These are phyloP conservation scores for Mucor circinelloides DNA, from an alignment of 371 early-diverging fungal genomes.

Conservation along the genomic window DNA sequence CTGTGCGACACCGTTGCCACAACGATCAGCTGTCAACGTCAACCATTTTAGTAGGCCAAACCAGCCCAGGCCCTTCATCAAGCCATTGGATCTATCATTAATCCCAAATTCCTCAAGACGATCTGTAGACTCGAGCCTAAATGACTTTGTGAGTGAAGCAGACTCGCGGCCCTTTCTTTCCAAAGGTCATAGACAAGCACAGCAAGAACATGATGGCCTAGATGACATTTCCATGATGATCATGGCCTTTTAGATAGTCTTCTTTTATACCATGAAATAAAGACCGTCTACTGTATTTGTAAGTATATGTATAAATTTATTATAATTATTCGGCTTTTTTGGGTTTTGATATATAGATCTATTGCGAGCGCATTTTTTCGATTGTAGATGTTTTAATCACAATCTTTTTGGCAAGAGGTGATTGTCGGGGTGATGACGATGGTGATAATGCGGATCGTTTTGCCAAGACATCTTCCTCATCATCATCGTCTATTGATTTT, in stretches of 20 bases:
- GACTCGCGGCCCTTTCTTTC: neutral
- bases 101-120: neutral
- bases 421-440: slow-evolving; percentile 4
- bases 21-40: neutral
- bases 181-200: neutral
- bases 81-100: neutral
- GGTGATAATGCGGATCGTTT: neutral
- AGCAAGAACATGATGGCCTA: neutral
- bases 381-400: slow-evolving; percentile 22
- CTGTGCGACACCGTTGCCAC: neutral
- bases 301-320: neutral
- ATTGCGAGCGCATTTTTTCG: slow-evolving; percentile 15
- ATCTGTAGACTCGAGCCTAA: neutral
- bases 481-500: slow-evolving; percentile 26
- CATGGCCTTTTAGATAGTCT: neutral
- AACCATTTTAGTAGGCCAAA: neutral
- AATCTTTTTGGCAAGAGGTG: slow-evolving; percentile 16
- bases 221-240: neutral
- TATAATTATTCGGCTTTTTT: neutral
- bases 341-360: neutral
- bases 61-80: neutral
- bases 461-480: slow-evolving; percentile 36
- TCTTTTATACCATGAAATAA: neutral
- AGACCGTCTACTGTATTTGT: neutral
- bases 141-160: neutral